Percentiles rank a stretch among this genome's conserved stretches.
Evolutionary conservation across 768 basidiomycete genomes (phyloP).

Genomic region (Mycena vitilis): DNA sequence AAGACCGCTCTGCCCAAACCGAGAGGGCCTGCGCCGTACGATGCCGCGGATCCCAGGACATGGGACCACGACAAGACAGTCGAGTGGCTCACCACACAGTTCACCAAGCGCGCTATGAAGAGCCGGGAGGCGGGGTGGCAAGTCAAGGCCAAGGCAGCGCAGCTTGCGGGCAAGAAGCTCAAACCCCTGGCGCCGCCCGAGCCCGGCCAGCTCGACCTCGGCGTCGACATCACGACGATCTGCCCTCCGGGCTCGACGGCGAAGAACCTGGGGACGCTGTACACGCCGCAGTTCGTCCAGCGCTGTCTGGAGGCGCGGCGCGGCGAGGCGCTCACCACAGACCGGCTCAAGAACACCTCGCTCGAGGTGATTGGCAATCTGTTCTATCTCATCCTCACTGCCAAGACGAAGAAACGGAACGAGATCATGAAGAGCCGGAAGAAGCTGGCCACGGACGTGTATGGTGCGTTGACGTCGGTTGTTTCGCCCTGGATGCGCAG

Average conservation of each 20-base stretch:
- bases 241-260: constrained; percentile 47
- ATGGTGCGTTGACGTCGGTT: constrained; percentile 38
- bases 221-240: constrained; percentile 42
- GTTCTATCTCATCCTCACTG: constrained; percentile 45
- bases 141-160: constrained; percentile 18
- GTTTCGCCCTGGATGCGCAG: background rate
- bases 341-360: constrained; percentile 37
- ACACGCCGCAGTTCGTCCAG: constrained; percentile 46
- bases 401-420: constrained; percentile 45
- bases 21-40: constrained; percentile 45
- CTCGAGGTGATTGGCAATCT: constrained; percentile 41
- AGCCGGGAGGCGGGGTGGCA: constrained; percentile 26
- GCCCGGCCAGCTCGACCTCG: constrained; percentile 30
- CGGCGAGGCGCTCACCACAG: constrained; percentile 29
- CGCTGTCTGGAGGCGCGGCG: constrained; percentile 39
- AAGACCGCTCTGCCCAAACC: constrained; percentile 44
- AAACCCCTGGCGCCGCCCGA: constrained; percentile 15
- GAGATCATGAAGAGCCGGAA: constrained; percentile 50
- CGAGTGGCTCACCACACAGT: constrained; percentile 43
- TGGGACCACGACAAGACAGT: constrained; percentile 46
- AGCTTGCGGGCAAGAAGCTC: constrained; percentile 18
- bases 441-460: constrained; percentile 35
- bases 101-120: constrained; percentile 36
- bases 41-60: constrained; percentile 46
- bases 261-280: constrained; percentile 43